Conservation (phyloP, 371 early-diverging fungal species). For the Parasitella parasitica region DNA sequence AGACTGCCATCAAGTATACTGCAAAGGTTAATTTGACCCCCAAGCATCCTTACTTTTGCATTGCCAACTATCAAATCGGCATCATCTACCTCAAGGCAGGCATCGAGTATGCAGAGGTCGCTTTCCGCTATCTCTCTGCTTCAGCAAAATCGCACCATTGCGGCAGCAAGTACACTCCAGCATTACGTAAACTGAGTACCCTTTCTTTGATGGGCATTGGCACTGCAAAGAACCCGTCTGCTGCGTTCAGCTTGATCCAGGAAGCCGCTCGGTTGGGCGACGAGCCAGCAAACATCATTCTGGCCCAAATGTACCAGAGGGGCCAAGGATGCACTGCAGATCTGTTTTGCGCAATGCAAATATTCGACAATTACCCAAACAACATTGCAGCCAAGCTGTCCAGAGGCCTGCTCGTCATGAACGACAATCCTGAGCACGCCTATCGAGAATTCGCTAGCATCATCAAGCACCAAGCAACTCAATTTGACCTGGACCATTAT, state of each 20-base stretch:
- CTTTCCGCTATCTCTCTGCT: conserved; percentile 7
- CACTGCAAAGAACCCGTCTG: not conserved
- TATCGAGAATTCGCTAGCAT: conserved; percentile 5
- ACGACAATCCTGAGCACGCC: conserved; percentile 14
- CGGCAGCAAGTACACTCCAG: not conserved
- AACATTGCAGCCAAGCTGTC: conserved; percentile 20
- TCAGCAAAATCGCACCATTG: not conserved
- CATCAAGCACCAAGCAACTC: not conserved
- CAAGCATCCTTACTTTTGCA: conserved; percentile 11
- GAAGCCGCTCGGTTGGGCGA: conserved; percentile 17
- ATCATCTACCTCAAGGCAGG: conserved; percentile 17
- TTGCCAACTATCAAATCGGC: conserved; percentile 13
- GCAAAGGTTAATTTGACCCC: not conserved
- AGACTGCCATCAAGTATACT: conserved; percentile 2
- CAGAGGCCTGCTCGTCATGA: conserved; percentile 10
- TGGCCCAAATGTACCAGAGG: conserved; percentile 21
- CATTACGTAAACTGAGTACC: conserved; percentile 13
- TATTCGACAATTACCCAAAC: conserved; percentile 2
- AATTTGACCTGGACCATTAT: conserved; percentile 15
- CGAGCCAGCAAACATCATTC: conserved; percentile 9
- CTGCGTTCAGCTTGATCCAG: conserved; percentile 9
- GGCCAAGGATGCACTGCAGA: conserved; percentile 9
- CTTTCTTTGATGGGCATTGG: conserved; percentile 15
- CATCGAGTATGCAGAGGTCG: not conserved
- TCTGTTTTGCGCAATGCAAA: conserved; percentile 1